phyloP scores from a whole-genome alignment of 257 asterid species.

The Solanum gracilifrons region DNA sequence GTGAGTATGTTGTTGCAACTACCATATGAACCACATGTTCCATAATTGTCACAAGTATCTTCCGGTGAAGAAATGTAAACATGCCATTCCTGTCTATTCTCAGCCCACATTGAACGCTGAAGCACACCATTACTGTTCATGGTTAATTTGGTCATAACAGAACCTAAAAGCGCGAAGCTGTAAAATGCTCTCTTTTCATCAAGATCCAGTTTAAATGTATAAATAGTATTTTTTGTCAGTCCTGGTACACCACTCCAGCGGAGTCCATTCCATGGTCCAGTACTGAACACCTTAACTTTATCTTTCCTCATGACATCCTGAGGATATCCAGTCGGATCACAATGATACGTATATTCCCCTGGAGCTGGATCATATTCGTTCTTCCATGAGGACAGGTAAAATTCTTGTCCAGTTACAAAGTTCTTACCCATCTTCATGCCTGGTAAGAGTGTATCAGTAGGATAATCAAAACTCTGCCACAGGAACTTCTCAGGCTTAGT shows the following conservation, averaged over 20 bases:
- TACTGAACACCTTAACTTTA: not conserved
- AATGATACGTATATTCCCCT: conserved; percentile 11
- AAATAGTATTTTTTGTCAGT: not conserved
- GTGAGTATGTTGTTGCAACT: conserved; percentile 11
- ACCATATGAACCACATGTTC: conserved; percentile 18
- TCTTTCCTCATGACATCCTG: conserved; percentile 10
- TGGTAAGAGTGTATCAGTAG: conserved; percentile 16
- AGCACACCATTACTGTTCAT: not conserved
- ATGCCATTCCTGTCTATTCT: conserved; percentile 11
- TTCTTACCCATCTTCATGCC: conserved; percentile 24
- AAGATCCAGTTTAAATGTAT: not conserved
- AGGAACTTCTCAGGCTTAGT: not conserved
- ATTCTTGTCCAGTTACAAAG: conserved; percentile 11
- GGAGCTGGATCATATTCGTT: conserved; percentile 23
- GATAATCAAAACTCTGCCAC: conserved; percentile 24
- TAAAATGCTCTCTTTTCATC: not conserved
- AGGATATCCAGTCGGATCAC: conserved; percentile 35
- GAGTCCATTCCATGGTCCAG: conserved; percentile 50
- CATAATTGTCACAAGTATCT: conserved; percentile 21
- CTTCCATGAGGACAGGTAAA: conserved; percentile 24
- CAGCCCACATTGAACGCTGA: conserved; percentile 6
- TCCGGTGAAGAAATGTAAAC: not conserved
- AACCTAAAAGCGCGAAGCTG: not conserved
- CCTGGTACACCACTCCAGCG: conserved; percentile 19
- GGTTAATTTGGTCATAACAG: conserved; percentile 10